Conservation (phyloP, 352 stramenopile species). For the Pythium monospermum region DNA sequence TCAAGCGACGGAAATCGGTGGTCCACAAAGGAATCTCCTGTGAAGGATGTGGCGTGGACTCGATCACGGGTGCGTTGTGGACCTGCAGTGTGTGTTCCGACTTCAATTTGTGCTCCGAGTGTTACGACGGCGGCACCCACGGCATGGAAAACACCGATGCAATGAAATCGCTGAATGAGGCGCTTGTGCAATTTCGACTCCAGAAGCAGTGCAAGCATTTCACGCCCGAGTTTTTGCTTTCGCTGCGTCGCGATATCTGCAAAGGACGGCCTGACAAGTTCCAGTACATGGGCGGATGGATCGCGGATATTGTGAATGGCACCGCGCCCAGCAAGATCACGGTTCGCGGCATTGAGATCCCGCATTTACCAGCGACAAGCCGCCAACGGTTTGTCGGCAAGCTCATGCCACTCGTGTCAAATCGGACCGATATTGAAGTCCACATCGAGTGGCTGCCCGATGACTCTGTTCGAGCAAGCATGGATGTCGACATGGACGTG, state of each 20-base stretch:
- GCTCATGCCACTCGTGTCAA: conserved; percentile 77
- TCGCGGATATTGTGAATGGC: conserved; percentile 71
- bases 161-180: conserved; percentile 63
- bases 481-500: conserved; percentile 25
- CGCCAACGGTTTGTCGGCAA: conserved; percentile 71
- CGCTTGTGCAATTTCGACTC: conserved; percentile 65
- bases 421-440: conserved; percentile 78
- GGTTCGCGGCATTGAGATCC: conserved; percentile 77
- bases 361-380: conserved; percentile 39
- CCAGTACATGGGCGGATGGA: conserved; percentile 77
- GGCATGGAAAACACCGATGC: conserved; percentile 69
- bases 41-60: conserved; percentile 66
- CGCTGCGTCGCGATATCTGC: conserved; percentile 71
- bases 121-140: conserved; percentile 67
- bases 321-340: conserved; percentile 66
- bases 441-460: conserved; percentile 81
- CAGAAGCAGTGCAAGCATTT: conserved; percentile 75
- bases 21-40: conserved; percentile 65
- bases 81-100: conserved; percentile 67
- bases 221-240: conserved; percentile 66
- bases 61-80: conserved; percentile 60
- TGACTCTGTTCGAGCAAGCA: conserved; percentile 34
- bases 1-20: conserved; percentile 63
- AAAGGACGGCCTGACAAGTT: conserved; percentile 79
- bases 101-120: conserved; percentile 66